phyloP scores from a whole-genome alignment of 257 asterid genomes.

The Agastache rugosa region DNA sequence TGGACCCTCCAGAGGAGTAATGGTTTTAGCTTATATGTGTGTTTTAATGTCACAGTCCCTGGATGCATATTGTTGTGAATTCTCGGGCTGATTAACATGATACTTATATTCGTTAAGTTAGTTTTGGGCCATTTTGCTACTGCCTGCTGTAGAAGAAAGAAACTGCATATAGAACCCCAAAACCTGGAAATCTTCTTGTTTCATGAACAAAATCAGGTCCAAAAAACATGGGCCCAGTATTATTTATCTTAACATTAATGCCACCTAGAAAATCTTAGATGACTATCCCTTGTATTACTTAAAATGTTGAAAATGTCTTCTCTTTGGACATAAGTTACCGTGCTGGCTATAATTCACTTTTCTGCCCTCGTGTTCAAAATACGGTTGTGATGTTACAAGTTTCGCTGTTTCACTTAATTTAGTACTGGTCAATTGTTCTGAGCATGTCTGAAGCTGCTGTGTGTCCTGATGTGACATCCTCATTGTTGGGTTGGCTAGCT shows the following conservation, averaged over 20 bases:
- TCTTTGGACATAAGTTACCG: not conserved
- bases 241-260: no score
- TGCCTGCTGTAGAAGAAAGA: not conserved
- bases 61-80: not conserved
- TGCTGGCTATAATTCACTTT: not conserved
- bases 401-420: not conserved
- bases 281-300: no score
- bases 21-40: not conserved
- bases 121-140: slow-evolving; percentile 11
- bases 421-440: not conserved
- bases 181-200: not conserved
- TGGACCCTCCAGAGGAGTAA: not conserved
- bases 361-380: not conserved
- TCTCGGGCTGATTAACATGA: not conserved
- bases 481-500: not conserved
- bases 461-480: not conserved
- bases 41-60: not conserved
- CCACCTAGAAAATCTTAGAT: no score
- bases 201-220: not conserved
- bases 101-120: not conserved
- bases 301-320: not conserved
- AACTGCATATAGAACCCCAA: not conserved
- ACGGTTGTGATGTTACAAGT: not conserved
- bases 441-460: not conserved
- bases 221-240: no score